Evolutionary conservation across 768 basidiomycete genomes (phyloP), one percentile per base, ranked within the genome.

Genomic region (Lentinula guzmanii): DNA sequence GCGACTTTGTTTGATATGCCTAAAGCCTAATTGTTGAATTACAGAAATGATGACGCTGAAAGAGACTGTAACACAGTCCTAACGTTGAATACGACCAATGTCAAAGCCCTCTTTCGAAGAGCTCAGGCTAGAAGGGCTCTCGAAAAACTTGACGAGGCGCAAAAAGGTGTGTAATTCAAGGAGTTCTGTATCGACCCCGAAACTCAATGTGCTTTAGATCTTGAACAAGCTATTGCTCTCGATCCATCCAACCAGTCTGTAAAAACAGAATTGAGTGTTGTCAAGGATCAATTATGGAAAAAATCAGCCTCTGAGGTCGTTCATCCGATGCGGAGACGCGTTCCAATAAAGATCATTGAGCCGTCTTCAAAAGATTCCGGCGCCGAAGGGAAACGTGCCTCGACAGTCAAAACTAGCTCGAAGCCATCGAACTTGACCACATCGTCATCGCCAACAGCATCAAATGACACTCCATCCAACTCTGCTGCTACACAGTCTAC

Each of bases 21-120:
- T 2, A 21, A 24, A n/a, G 5, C 34, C n/a, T 35, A 21, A 39
- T 31, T 6, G 21, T 6, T n/a, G 39, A 33, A 42, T n/a, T 2
- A 45, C 61, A 94, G 93, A 69, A 78, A 83, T 65, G 82, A 87
- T 69, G 93, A 95, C 73, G 90, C 89, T 16, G 87, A 90, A 67
- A 74, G 90, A 60, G 93, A 96, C 69, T 94, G 93, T 67, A 81
- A 82, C 1, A 82, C 77, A 5, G 89, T 85, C 1, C 72, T 96
- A 34, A 65, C 64, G 1, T 70, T 91, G 24, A 82, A 77, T 54
- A 62, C 74, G 5, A 75, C 75, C 31, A 94, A 91, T 66, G 84
- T 87, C 28, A 96, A 96, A 65, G 94, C 87, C 0, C 68, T 90
- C 37, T 96, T 90, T 68, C 77, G 94, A 62, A 77, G 93, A 68